Base-by-base conservation (phyloP, 805 yeast genomes). In the Metschnikowia amazonensis region DNA sequence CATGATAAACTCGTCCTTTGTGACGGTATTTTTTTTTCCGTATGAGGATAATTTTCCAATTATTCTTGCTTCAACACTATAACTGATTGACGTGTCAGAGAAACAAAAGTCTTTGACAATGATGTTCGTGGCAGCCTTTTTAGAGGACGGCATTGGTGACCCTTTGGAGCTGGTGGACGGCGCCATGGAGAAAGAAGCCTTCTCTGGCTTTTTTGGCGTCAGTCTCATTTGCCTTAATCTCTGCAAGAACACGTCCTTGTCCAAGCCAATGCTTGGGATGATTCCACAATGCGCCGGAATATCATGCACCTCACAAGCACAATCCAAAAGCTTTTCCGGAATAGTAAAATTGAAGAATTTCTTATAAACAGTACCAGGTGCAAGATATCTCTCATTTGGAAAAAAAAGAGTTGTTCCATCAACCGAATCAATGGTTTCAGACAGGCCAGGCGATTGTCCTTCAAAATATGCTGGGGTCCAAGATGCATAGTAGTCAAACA, bases 331-430 rank as follows among this genome's bases (percentile, higher is more conserved):
- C 47, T 55, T 55, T 8, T 62, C 67, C 0, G 75, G 75, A 11
- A 70, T 42, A 37, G 61, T 65, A 55, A 70, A 70, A 7, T 67
- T 60, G 52, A 70, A 70, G 49, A 68, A 70, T 50, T 67, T 68
- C 51, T 63, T 63, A 54, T 63, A 62, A 13, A 53, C 56, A 21
- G 50, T 54, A 1, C 54, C 50, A 3, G 65, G 65, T 20, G 42
- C 50, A 25, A 70, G 55, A 6, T 61, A 49, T 48, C 64, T 61
- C 16, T 56, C 49, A 28, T 31, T 42, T 43, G 62, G 52, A 25
- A 70, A 58, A 23, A 55, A 60, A 27, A 60, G 47, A 8, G 45
- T 43, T 18, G 69, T 58, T 24, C 63, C 60, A 48, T 70, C 75
- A 3, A 54, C 48, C 0, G 70, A 69, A 45, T 70, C 75, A 8